Base-by-base conservation (phyloP, 2,329 filamentous ascomycete genomes). In the Botrytis byssoidea region DNA sequence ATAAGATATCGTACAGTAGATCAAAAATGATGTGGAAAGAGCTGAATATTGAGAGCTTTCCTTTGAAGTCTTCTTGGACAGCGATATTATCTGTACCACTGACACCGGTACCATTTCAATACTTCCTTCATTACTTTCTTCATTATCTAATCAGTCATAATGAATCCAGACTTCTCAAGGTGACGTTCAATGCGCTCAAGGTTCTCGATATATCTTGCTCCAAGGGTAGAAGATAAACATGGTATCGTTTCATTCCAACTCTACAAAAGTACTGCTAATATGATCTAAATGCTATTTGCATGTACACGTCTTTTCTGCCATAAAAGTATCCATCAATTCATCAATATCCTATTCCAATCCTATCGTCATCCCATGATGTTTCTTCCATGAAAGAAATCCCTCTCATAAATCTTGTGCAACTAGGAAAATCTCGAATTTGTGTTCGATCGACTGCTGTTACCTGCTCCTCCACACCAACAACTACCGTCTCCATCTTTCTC, bases 401-500 rank as follows among this genome's bases (percentile, higher is more conserved):
- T 16, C 57, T n/a, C 66, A 42, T 68, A 55, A 57, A 57, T 7
- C 48, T 57, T 10, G 25, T 57, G n/a, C 18, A 29, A 42, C 71
- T 72, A 69, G 20, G 71, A 72, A 60, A 69, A 72, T 20, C 71
- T 72, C 32, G 71, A 72, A 46, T 61, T 60, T 16, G 63, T 60
- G 37, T 69, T 72, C n/a, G 63, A 59, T 42, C 37, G 35, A 40
- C 70, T 68, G 48, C 35, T 59, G 44, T 57, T 69, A 20, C 40
- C 51, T 35, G 48, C 51, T 29, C 71, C 71, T 20, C 85, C 85
- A 77, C 89, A 91, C 89, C 89, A 91, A 77, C 89, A 91, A 32
- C 83, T 85, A 59, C 82, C 80, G 73, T 97, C 93, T 0, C 92
- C 93, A 79, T 97, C 94, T 65, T 91, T 86, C 83, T 98, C 95